Base-by-base conservation (phyloP, 1,284 basidiomycete genomes). In the Fomitopsis palustris region DNA sequence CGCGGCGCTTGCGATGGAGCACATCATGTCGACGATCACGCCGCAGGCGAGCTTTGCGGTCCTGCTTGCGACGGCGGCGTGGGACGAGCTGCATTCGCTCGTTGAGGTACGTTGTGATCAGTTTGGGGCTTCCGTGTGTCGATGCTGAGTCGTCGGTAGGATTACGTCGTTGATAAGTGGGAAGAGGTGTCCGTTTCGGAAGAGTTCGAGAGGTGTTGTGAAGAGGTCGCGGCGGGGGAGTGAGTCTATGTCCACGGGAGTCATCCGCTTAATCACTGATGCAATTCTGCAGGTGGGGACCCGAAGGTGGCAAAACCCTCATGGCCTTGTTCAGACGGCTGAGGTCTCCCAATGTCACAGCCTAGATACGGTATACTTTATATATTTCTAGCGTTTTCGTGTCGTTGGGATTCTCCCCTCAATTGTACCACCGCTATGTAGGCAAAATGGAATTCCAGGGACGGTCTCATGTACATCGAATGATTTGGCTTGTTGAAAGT, bases 21-120 rank as follows among this genome's bases (percentile, higher is more conserved):
- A 93, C 69, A 85, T 94, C 65, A 80, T 94, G 74, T 78, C 81
- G 4, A 87, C 85, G 2, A 82, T 95, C 42, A 89, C 86, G 7
- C 87, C 88, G 4, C 78, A 82, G 60, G 82, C 82, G 8, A 86
- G 89, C 61, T 92, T 93, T 70, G 82, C 88, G 0, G 73, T 91
- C 49, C 74, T 94, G 57, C 81, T 92, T 56, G 90, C 86, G 27
- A 82, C 84, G 0, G 78, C 80, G 25, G 72, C 82, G 9, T 89
- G 86, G 85, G 85, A 87, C 42, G 86, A 88, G 55, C 67, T 88
- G 41, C 83, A 82, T 65, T 67, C 73, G n/a, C 71, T 88, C 35
- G 78, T 88, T 3, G 83, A 88, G 78, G 83, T 84, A 60, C 9
- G 72, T 62, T 14, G 21, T 21, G n/a, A n/a, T n/a, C n/a, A n/a